phyloP scores from a whole-genome alignment of 2,329 filamentous ascomycete genomes.

The Fusarium oxysporum region DNA sequence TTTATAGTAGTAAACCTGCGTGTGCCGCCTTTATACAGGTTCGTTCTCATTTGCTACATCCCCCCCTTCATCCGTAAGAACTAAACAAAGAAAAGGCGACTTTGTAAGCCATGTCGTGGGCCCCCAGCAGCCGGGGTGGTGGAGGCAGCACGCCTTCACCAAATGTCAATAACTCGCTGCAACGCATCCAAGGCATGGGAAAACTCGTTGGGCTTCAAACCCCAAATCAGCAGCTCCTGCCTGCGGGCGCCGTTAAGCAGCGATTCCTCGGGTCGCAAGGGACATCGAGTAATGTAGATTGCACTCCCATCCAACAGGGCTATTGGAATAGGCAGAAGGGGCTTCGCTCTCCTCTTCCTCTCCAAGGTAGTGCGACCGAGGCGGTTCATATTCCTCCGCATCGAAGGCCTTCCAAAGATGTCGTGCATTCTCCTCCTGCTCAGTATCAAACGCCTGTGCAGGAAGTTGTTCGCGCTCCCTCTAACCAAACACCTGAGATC shows the following conservation, averaged over 20 bases:
- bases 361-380: not conserved
- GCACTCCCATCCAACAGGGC: not conserved
- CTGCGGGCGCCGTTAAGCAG: not conserved
- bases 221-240: slow-evolving; percentile 12
- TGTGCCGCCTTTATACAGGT: not conserved
- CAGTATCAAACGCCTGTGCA: not conserved
- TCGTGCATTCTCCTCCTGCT: not conserved
- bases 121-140: not conserved
- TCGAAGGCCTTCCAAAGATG: not conserved
- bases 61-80: not conserved
- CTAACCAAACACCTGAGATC: not conserved
- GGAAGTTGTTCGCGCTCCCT: not conserved
- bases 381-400: not conserved
- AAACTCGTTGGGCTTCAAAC: not conserved
- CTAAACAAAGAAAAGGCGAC: not conserved
- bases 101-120: not conserved
- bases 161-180: slow-evolving; percentile 14
- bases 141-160: not conserved
- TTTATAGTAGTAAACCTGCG: not conserved
- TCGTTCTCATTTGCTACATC: not conserved
- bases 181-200: not conserved
- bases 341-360: not conserved
- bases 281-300: not conserved
- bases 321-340: not conserved
- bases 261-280: not conserved